Evolutionary conservation across 2,329 filamentous ascomycete genomes (phyloP).

Genomic region (Penicillium griseofulvum): DNA sequence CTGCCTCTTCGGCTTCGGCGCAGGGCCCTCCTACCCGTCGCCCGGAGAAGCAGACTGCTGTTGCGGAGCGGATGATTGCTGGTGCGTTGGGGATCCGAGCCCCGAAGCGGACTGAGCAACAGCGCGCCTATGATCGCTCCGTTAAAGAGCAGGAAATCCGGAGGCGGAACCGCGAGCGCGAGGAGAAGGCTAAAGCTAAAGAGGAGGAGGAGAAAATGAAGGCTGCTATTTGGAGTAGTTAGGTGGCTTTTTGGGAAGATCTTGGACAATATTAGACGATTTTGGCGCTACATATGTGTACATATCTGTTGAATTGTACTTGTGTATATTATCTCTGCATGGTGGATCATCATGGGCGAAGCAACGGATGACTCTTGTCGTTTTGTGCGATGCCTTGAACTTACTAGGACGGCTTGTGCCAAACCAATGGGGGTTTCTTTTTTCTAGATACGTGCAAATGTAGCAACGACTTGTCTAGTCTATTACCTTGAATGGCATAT

Average conservation of each 20-base stretch:
- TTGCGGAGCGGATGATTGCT: slow-evolving; percentile 85
- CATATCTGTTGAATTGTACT: neutral
- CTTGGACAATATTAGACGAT: neutral
- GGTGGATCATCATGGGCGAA: neutral
- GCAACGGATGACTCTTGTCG: neutral
- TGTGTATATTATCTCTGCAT: neutral
- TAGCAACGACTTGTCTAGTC: neutral
- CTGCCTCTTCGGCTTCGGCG: slow-evolving; percentile 16
- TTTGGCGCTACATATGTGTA: slow-evolving; percentile 5
- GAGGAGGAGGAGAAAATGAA: slow-evolving; percentile 71
- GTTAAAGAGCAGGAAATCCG: slow-evolving; percentile 81
- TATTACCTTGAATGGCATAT: neutral
- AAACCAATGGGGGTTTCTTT: neutral
- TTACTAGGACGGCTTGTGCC: neutral
- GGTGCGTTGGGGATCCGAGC: slow-evolving; percentile 78
- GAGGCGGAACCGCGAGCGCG: slow-evolving; percentile 68
- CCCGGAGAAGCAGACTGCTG: slow-evolving; percentile 91
- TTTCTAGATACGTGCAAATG: neutral
- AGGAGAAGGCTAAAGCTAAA: slow-evolving; percentile 61
- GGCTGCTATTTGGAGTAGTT: slow-evolving; percentile 79
- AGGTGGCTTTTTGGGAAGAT: slow-evolving; percentile 1
- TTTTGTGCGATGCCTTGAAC: neutral
- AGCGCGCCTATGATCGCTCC: slow-evolving; percentile 79
- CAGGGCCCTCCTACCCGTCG: slow-evolving; percentile 38
- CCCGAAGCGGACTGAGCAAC: slow-evolving; percentile 81